A percentile compares a stretch with the other conserved stretches of the same genome.
These are phyloP conservation scores for Scutellaria baicalensis DNA, from an alignment of 257 asterid genomes.

Conservation along the genomic window DNA sequence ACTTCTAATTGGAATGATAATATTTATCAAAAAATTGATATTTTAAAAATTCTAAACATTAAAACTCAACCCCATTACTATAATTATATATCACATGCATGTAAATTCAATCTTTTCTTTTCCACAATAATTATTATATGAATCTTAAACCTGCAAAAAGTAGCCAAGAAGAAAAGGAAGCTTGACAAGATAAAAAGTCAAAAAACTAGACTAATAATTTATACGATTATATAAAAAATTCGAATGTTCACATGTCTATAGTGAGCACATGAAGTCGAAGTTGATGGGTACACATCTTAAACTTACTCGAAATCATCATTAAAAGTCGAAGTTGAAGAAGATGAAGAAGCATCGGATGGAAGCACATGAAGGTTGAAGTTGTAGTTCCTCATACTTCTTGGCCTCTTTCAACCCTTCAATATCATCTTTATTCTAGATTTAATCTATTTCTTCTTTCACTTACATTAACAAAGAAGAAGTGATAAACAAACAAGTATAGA, in stretches of 20 bases:
- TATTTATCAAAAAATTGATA: background rate
- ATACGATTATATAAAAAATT: too few relatives aligned
- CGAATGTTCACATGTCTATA: too few relatives aligned
- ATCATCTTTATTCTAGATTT: background rate
- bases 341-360: background rate
- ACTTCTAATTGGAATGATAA: background rate
- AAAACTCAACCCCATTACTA: too few relatives aligned
- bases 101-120: too few relatives aligned
- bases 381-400: slow-evolving; percentile 4
- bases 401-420: background rate
- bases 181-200: background rate
- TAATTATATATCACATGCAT: background rate
- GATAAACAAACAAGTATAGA: background rate
- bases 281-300: too few relatives aligned
- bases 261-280: background rate
- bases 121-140: too few relatives aligned
- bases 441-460: background rate
- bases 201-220: too few relatives aligned
- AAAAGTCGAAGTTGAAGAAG: background rate
- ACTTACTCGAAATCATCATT: background rate
- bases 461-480: background rate
- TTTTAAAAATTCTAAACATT: background rate
- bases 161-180: background rate
- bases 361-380: background rate
- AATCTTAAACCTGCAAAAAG: background rate